Percentiles rank a stretch among this genome's conserved stretches.
Conservation (phyloP, 768 basidiomycete species). For the Podaxis sp. region DNA sequence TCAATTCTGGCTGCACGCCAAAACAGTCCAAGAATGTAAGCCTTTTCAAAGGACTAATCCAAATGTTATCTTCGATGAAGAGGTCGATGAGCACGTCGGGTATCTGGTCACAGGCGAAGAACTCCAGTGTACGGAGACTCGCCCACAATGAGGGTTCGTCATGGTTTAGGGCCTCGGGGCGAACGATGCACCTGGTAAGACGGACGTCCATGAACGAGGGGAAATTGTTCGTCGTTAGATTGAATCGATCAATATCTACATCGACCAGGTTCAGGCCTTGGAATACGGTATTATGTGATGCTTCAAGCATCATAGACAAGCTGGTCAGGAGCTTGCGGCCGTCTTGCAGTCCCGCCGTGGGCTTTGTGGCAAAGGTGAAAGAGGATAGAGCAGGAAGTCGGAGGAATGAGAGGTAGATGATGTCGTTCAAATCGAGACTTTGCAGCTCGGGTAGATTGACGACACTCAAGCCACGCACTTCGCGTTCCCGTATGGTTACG, state of each 20-base stretch:
- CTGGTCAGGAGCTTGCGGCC: constrained; percentile 2
- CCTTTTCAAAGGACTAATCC: neutral
- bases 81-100: neutral
- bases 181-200: constrained; percentile 5
- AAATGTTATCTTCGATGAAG: neutral
- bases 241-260: constrained; percentile 7
- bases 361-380: neutral
- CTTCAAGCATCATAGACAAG: constrained; percentile 5
- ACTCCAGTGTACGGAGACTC: neutral
- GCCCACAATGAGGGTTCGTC: neutral
- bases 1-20: neutral
- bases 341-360: neutral
- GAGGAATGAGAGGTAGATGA: constrained; percentile 10
- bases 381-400: constrained; percentile 6
- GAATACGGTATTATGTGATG: constrained; percentile 1
- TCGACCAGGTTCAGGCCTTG: constrained; percentile 3
- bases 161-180: neutral
- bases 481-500: constrained; percentile 7
- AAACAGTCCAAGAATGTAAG: neutral
- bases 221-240: neutral
- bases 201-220: constrained; percentile 3
- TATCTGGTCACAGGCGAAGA: neutral
- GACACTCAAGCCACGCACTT: neutral
- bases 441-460: neutral
- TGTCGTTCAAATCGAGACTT: constrained; percentile 2